Percentiles rank a stretch among this genome's conserved stretches.
Conservation (phyloP, 768 basidiomycete genomes). For the Phlebiopsis flavidoalba region DNA sequence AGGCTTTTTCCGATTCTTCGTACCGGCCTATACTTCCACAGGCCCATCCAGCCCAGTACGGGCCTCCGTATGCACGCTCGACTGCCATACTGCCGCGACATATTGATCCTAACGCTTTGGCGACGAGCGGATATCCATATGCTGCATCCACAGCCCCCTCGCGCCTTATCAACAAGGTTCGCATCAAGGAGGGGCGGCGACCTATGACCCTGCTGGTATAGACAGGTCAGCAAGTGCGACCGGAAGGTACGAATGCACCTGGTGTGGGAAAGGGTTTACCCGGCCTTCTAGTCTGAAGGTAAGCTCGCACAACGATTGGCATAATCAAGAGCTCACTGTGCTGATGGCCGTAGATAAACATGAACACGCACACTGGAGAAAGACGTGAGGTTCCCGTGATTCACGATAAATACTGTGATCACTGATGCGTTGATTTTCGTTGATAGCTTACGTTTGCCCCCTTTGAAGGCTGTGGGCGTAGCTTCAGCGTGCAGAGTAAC, state of each 20-base stretch:
- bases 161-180: constrained; percentile 37
- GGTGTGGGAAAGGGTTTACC: constrained; percentile 79
- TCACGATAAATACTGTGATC: constrained; percentile 5
- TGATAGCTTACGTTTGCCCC: constrained; percentile 71
- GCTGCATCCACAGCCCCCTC: constrained; percentile 36
- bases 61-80: constrained; percentile 10
- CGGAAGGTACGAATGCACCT: constrained; percentile 69
- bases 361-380: constrained; percentile 82
- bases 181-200: constrained; percentile 7
- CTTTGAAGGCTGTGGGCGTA: constrained; percentile 68
- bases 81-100: constrained; percentile 8
- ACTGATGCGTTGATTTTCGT: constrained; percentile 12
- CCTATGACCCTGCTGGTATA: constrained; percentile 11
- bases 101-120: constrained; percentile 13
- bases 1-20: constrained; percentile 13
- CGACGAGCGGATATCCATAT: constrained; percentile 24
- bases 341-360: constrained; percentile 54
- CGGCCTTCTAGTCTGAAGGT: constrained; percentile 82
- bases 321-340: constrained; percentile 6
- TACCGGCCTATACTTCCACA: constrained; percentile 10
- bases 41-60: constrained; percentile 10
- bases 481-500: constrained; percentile 84
- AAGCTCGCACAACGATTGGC: constrained; percentile 4
- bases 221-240: constrained; percentile 26
- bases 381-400: constrained; percentile 53